Conservation (phyloP, 2,329 filamentous ascomycete species). For the Cucurbitaria berberidis region DNA sequence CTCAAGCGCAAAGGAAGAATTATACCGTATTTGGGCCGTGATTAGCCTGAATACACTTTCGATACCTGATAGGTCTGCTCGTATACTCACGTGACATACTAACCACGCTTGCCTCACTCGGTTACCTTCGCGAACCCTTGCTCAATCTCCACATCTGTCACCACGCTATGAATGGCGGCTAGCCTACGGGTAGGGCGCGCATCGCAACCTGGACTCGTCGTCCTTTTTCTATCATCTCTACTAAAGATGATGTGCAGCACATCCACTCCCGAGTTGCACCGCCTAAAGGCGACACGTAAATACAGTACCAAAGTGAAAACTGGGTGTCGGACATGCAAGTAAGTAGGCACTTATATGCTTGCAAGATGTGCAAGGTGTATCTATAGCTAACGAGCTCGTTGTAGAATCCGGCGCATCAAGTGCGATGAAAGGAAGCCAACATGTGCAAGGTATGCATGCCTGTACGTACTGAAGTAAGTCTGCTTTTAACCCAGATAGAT, state of each 20-base stretch:
- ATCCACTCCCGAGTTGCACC: neutral
- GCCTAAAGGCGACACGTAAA: neutral
- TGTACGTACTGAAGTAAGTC: neutral
- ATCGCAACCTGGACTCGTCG: neutral
- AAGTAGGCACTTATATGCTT: neutral
- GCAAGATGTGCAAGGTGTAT: neutral
- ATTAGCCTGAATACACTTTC: too few relatives aligned
- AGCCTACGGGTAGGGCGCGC: neutral
- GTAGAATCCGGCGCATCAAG: constrained; percentile 32
- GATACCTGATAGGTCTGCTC: neutral
- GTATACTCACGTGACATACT: neutral
- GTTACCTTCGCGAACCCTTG: neutral
- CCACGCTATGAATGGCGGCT: neutral
- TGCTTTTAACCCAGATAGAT: constrained; percentile 17
- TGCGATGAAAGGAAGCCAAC: constrained; percentile 31
- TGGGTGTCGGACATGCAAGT: constrained; percentile 33
- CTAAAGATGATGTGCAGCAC: neutral
- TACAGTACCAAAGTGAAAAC: constrained; percentile 20
- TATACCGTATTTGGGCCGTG: too few relatives aligned
- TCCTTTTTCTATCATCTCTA: neutral
- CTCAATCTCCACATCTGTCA: neutral
- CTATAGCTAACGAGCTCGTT: constrained; percentile 8
- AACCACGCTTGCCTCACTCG: neutral
- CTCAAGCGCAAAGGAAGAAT: too few relatives aligned
- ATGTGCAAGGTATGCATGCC: constrained; percentile 24